phyloP scores from a whole-genome alignment of 2,329 filamentous ascomycete species.

The Neofusicoccum parvum region DNA sequence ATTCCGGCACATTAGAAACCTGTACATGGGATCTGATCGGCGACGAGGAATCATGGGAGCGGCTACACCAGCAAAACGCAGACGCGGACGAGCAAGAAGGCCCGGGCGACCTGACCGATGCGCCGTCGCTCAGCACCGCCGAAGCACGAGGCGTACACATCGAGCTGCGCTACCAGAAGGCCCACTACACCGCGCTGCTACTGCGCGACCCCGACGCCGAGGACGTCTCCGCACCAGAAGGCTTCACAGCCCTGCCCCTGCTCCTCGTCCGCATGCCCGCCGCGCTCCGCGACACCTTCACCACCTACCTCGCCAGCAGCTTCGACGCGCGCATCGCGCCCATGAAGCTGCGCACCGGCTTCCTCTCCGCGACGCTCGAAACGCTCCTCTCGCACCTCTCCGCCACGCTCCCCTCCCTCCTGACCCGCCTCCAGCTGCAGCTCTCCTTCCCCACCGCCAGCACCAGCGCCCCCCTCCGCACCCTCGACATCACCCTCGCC shows the following conservation, averaged over 20 bases:
- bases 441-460: constrained; percentile 31
- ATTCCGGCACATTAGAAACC: constrained; percentile 49
- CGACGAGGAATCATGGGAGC: constrained; percentile 45
- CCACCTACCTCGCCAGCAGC: constrained; percentile 51
- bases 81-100: constrained; percentile 37
- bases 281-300: constrained; percentile 50
- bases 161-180: constrained; percentile 53
- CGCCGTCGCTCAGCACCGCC: constrained; percentile 25
- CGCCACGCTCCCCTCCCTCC: constrained; percentile 32
- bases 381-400: constrained; percentile 62
- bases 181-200: constrained; percentile 54
- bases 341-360: constrained; percentile 46
- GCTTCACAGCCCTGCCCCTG: constrained; percentile 53
- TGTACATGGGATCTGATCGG: constrained; percentile 51
- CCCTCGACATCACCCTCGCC: constrained; percentile 47
- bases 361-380: constrained; percentile 50
- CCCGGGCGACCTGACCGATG: constrained; percentile 26
- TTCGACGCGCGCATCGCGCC: constrained; percentile 55
- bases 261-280: constrained; percentile 55
- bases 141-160: constrained; percentile 50
- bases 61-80: constrained; percentile 31
- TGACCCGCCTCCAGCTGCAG: constrained; percentile 39
- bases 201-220: constrained; percentile 42
- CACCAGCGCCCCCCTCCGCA: constrained; percentile 39
- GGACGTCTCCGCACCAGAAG: constrained; percentile 28